phyloP scores from a whole-genome alignment of 1,139 yeast genomes.

The Lodderomyces oxycetoniae region DNA sequence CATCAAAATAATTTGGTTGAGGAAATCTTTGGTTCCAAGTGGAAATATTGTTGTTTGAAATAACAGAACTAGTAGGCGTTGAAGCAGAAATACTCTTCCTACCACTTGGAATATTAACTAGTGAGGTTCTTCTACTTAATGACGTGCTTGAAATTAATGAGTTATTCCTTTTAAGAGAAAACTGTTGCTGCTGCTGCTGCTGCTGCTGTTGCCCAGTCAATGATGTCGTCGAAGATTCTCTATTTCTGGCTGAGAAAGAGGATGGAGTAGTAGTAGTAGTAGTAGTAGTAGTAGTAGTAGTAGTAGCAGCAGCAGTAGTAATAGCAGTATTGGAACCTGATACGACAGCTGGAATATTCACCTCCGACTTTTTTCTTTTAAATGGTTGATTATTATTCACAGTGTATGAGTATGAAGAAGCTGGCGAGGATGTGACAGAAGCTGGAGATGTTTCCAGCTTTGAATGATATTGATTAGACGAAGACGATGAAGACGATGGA shows the following conservation, averaged over 20 bases:
- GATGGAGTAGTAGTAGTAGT: background rate
- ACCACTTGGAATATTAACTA: conserved; percentile 11
- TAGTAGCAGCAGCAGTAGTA: conserved; percentile 10
- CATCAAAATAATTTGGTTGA: conserved; percentile 27
- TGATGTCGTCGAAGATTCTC: conserved; percentile 12
- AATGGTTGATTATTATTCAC: conserved; percentile 29
- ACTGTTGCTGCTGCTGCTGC: conserved; percentile 15
- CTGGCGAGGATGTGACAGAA: conserved; percentile 8
- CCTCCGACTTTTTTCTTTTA: conserved; percentile 42
- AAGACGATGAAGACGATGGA: conserved; percentile 6
- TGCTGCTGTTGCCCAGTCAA: conserved; percentile 3
- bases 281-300: conserved; percentile 2
- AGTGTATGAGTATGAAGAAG: conserved; percentile 10
- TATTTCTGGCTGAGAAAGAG: conserved; percentile 10
- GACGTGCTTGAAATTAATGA: conserved; percentile 15
- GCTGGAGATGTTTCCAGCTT: conserved; percentile 13
- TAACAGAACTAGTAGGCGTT: conserved; percentile 19
- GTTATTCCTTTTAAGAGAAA: conserved; percentile 14
- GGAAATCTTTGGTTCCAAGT: conserved; percentile 25
- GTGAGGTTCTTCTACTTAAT: conserved; percentile 20
- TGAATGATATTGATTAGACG: conserved; percentile 7
- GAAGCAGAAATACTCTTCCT: conserved; percentile 8
- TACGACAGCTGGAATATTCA: conserved; percentile 14
- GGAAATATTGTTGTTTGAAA: conserved; percentile 26
- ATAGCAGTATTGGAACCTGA: conserved; percentile 12